Conservation (phyloP, 805 yeast species). For the Ogataea dorogensis region DNA sequence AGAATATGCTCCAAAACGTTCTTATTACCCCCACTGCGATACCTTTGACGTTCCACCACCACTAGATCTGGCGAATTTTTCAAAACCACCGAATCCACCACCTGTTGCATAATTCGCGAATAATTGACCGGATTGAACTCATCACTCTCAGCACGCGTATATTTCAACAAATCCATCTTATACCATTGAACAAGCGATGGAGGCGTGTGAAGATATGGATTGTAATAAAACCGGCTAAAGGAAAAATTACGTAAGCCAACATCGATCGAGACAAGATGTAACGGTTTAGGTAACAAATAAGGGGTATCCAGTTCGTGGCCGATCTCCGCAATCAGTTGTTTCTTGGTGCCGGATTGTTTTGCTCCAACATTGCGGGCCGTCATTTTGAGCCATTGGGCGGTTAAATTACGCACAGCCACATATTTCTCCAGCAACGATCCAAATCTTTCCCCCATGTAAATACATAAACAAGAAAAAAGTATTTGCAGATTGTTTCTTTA, state of each 20-base stretch:
- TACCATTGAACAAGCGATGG: constrained; percentile 32
- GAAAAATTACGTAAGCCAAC: constrained; percentile 37
- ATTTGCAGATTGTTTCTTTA: too few relatives aligned
- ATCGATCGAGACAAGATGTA: constrained; percentile 31
- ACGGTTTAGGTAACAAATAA: constrained; percentile 11
- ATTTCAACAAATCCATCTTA: constrained; percentile 32
- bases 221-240: constrained; percentile 24
- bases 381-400: constrained; percentile 9
- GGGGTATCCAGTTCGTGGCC: constrained; percentile 5
- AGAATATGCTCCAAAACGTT: constrained; percentile 50
- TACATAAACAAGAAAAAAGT: background rate
- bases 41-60: constrained; percentile 56
- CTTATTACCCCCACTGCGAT: constrained; percentile 46
- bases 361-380: constrained; percentile 23
- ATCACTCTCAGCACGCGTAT: constrained; percentile 13
- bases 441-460: constrained; percentile 6
- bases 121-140: constrained; percentile 32
- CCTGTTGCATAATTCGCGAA: constrained; percentile 22
- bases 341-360: constrained; percentile 15
- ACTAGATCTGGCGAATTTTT: constrained; percentile 38
- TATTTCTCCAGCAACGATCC: constrained; percentile 2
- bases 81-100: constrained; percentile 23
- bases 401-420: constrained; percentile 7
- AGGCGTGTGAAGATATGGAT: background rate
- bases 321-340: constrained; percentile 10